Evolutionary conservation across 1,139 yeast species (phyloP), one percentile per base, ranked within the genome.

Genomic region (Ashbya aceris): DNA sequence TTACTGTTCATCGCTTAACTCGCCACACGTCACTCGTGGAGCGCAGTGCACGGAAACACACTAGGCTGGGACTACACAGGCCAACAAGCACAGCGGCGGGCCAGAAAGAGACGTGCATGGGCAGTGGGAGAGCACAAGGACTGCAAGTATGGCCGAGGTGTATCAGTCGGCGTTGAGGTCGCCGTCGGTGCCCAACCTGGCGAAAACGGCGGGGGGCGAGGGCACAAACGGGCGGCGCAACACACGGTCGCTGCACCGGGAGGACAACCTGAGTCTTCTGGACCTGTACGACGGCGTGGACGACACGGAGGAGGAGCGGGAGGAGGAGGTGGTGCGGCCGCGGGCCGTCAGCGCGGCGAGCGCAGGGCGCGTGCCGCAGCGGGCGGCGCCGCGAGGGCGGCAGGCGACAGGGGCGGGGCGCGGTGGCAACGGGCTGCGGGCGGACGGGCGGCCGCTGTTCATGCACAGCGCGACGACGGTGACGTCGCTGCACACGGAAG

Each of bases 131-230:
- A 29, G 11, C 13, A 29, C 13, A 12, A 29, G 42, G 43, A 39
- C 39, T 17, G 23, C 23, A 17, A 27, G 27, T 11, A 32, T 26
- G 36, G 38, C 17, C 39, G 33, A 33, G 17, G 41, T 26, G 14
- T 27, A 35, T 35, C 11, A 33, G 41, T 27, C 30, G 14, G 27
- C 36, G 39, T 32, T 45, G 33, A 51, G 50, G 40, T 57, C 61
- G 11, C 60, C 62, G 7, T 58, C 62, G 8, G 56, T 55, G 13
- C 64, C 62, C 2, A 51, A 55, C 40, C 50, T 58, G 40, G 27
- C n/a, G 48, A 40, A 33, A 45, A 42, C 10, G 44, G 38, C 13
- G 29, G 31, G 11, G 26, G 26, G 35, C 30, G 33, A 33, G 7
- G 39, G 7, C 12, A 10, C 29, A 23, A 34, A 39, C 40, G 5